Percentiles rank a stretch among this genome's conserved stretches.
These are phyloP conservation scores for Colletotrichum falcatum DNA, from an alignment of 2,329 filamentous ascomycete genomes.

Conservation along the genomic window DNA sequence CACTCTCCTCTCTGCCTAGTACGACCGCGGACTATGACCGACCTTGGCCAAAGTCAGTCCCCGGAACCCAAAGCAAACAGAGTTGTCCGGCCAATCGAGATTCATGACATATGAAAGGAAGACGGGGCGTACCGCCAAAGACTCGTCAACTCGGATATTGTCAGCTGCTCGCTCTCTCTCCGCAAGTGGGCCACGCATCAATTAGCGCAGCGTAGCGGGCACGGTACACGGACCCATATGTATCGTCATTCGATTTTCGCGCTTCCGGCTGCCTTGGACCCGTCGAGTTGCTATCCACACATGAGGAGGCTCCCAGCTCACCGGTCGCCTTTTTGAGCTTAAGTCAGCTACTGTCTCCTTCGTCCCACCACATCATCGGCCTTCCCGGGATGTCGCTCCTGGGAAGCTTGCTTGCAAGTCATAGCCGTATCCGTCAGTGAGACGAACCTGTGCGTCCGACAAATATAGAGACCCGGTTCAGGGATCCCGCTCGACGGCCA, in stretches of 20 bases:
- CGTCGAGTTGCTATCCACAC: conserved; percentile 29
- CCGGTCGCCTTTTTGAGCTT: conserved; percentile 39
- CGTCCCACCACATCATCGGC: conserved; percentile 24
- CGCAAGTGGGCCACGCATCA: conserved; percentile 7
- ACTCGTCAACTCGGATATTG: conserved; percentile 20
- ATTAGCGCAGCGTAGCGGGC: conserved; percentile 8
- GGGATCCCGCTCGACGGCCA: conserved; percentile 21
- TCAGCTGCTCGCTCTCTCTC: neutral
- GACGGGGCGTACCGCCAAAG: neutral
- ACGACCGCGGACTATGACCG: neutral
- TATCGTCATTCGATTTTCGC: conserved; percentile 20
- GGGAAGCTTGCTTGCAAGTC: conserved; percentile 19
- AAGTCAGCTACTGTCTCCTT: conserved; percentile 34
- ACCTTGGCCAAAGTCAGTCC: neutral
- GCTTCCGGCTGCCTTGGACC: conserved; percentile 13
- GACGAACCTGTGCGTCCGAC: conserved; percentile 12
- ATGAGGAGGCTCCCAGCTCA: conserved; percentile 30
- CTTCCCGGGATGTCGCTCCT: conserved; percentile 6
- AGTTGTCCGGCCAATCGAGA: neutral
- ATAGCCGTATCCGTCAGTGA: conserved; percentile 14
- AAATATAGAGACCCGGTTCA: conserved; percentile 22
- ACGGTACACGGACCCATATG: neutral
- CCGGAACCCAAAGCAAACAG: neutral
- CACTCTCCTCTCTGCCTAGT: neutral
- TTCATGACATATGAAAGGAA: neutral